Evolutionary conservation across 495 filamentous ascomycete genomes (phyloP), one percentile per base, ranked within the genome.

Genomic region (Lasiosphaeria hispida): DNA sequence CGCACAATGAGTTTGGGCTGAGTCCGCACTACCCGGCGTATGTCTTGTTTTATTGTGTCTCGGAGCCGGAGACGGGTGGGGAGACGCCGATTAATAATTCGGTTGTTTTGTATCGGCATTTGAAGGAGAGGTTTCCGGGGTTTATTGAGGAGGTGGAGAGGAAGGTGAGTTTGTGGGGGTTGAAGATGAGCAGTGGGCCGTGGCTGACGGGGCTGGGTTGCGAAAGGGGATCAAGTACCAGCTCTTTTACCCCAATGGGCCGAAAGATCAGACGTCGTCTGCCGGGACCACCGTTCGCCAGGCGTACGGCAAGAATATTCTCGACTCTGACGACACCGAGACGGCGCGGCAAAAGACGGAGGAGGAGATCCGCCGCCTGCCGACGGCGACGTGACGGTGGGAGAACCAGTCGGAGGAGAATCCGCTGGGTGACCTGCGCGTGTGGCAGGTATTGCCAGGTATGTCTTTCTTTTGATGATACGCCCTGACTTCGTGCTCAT

Each of bases 11-110:
- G 57, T 82, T 78, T 4, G 77, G 75, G 0, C 72, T 81, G 56
- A 77, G 80, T 1, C 80, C 78, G 10, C 80, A 83, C 58, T 76
- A 76, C 7, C 80, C 79, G 1, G 80, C 77, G 52, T 80, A 82
- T 63, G 72, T 83, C 17, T 74, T 82, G 56, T 81, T 82, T 67
- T 82, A 79, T 23, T 69, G 70, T 7, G 62, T 76, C 9, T 63
- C 55, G 2, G 71, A 62, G 0, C 73, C 75, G 0, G 53, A 50
- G 8, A 67, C 49, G 2, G 58, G 60, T 66, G 80, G 81, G 5
- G 78, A 83, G 52, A 79, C 77, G 2, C 78, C 80, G 0, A 78
- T 82, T 10, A 77, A 77, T 1, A 80, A 78, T 7, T 80, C 77
- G 1, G 62, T 81, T 15, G 73, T 79, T 39, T 58, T 83, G n/a